Base-by-base conservation (phyloP, 352 stramenopile genomes). In the Globisporangium paroecandrum region DNA sequence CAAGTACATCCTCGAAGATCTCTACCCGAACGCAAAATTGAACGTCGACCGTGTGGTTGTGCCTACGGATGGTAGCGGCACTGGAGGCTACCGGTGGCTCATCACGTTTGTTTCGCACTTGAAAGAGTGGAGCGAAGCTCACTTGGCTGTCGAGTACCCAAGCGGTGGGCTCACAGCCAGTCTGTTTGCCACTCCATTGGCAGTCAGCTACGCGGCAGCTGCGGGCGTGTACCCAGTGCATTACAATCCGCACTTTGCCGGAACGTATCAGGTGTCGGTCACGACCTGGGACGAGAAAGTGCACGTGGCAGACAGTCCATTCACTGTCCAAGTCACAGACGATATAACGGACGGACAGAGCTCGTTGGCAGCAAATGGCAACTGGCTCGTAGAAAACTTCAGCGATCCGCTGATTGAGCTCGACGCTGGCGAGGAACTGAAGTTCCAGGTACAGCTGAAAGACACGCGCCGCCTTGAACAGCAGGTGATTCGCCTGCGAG, bases 51-150 rank as follows among this genome's bases (percentile, higher is more conserved):
- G 73, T 5, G 61, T 54, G 13, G 67, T 64, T 24, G 57, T 79
- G 8, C 18, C 69, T 6, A 15, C 65, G 2, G 63, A 54, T 9
- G 74, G 68, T 49, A 65, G 72, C 46, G 46, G 58, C 54, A 75
- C 71, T 24, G 77, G 69, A 22, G 79, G 79, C 38, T 92, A 96
- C 69, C 77, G 86, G 54, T 99, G 92, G 91, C 74, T 69, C 32
- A 84, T 98, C 57, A 98, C 94, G 24, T 99, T 99, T 69, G 61
- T 97, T 0, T 96, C 89, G 32, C 80, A 97, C 70, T 79, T 99
- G 43, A 71, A 87, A 7, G 67, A 83, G 49, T 91, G 88, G 88
- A 85, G 78, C 24, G 75, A 75, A 3, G 76, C 86, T 0, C 85
- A 93, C 62, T 63, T 95, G 6, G 84, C 85, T 6, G 79, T 95